Conservation (phyloP, 768 basidiomycete genomes). For the Asterophora parasitica region DNA sequence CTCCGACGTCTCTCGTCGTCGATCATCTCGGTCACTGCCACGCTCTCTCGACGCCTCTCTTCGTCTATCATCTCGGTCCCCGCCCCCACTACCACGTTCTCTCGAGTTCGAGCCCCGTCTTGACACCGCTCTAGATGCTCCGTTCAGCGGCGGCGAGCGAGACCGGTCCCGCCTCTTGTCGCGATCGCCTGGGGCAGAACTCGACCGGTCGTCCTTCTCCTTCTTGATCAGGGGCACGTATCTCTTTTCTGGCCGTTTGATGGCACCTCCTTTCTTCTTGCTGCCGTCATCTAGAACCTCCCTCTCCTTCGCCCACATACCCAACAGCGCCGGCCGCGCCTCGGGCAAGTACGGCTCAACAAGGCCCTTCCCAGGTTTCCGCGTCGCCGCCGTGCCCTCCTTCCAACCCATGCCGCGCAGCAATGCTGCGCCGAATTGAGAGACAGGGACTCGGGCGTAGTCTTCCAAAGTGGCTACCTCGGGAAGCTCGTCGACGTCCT, state of each 20-base stretch:
- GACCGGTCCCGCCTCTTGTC: conserved; percentile 27
- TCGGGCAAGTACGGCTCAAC: conserved; percentile 79
- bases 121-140: conserved; percentile 38
- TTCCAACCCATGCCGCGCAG: conserved; percentile 98
- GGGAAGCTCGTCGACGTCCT: conserved; percentile 80
- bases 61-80: conserved; percentile 26
- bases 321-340: conserved; percentile 80
- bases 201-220: conserved; percentile 41
- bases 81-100: conserved; percentile 32
- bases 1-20: conserved; percentile 19
- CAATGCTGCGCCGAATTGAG: conserved; percentile 89
- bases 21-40: conserved; percentile 26
- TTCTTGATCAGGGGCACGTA: conserved; percentile 82
- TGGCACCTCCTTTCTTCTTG: conserved; percentile 40
- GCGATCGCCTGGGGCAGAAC: conserved; percentile 17
- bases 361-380: conserved; percentile 55
- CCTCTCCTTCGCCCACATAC: conserved; percentile 90
- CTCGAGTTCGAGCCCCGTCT: conserved; percentile 52
- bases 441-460: conserved; percentile 87
- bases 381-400: conserved; percentile 67
- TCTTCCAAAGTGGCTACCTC: conserved; percentile 74
- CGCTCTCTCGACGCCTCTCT: conserved; percentile 40
- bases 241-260: conserved; percentile 57
- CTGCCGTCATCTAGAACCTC: conserved; percentile 69
- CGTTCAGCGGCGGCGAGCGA: conserved; percentile 30